Conservation (phyloP, 768 basidiomycete genomes). For the Serendipita sp. region DNA sequence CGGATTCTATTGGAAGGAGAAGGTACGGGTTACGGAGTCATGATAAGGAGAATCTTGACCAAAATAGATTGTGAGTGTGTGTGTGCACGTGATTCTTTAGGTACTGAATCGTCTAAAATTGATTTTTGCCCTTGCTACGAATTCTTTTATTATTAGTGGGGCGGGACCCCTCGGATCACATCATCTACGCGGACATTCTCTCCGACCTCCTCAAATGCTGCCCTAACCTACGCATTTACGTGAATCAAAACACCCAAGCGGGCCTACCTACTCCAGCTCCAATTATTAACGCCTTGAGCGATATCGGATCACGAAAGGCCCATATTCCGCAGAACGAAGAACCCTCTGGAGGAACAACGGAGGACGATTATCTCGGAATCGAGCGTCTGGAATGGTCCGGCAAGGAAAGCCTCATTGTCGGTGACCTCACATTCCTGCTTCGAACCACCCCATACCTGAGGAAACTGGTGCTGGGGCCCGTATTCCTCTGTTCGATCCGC, state of each 20-base stretch:
- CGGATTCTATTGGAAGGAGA: slow-evolving; percentile 5
- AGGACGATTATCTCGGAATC: neutral
- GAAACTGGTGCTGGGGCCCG: neutral
- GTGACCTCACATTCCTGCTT: neutral
- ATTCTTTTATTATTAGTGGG: too few species aligned
- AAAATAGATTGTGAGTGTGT: slow-evolving; percentile 3
- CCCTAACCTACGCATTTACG: neutral
- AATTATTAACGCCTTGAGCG: neutral
- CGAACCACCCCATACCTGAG: neutral
- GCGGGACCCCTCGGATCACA: neutral
- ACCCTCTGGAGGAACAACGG: neutral
- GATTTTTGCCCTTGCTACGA: neutral
- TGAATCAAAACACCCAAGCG: neutral
- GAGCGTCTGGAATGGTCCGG: slow-evolving; percentile 3
- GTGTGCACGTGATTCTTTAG: neutral
- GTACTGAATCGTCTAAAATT: too few species aligned
- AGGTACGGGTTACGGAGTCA: neutral
- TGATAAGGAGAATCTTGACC: slow-evolving; percentile 2
- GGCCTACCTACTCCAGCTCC: neutral
- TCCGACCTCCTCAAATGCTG: slow-evolving; percentile 2
- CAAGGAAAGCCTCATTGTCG: neutral
- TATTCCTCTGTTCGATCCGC: neutral
- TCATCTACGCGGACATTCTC: neutral
- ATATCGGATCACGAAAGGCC: neutral
- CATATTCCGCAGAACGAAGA: neutral